These are phyloP conservation scores for Lentinula lateritia DNA, from an alignment of 768 basidiomycete genomes.

Conservation along the genomic window DNA sequence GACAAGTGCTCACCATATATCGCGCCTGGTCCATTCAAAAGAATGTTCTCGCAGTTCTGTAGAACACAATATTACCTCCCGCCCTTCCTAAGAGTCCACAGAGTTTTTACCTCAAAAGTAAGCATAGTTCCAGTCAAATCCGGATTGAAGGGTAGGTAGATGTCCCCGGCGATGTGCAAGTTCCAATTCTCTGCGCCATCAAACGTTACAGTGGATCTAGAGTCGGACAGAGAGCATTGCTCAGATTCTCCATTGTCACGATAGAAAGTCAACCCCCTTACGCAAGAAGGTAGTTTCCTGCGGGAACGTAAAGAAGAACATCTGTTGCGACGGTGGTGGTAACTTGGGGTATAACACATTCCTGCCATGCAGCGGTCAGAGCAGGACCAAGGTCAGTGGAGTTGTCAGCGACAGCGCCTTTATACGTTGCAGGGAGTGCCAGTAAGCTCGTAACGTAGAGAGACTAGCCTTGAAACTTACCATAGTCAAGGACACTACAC, in stretches of 20 bases:
- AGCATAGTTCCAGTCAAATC: conserved; percentile 19
- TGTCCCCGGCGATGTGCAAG: conserved; percentile 17
- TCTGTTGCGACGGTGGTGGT: conserved; percentile 13
- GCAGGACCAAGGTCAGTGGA: conserved; percentile 20
- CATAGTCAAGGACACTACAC: conserved; percentile 20
- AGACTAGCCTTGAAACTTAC: not conserved
- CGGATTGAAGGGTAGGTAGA: conserved; percentile 16
- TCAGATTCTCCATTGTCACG: not conserved
- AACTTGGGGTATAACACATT: conserved; percentile 15
- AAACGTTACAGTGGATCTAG: conserved; percentile 12
- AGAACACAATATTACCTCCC: not conserved
- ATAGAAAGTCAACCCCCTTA: not conserved
- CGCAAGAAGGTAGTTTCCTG: conserved; percentile 16
- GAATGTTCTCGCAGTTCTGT: conserved; percentile 16
- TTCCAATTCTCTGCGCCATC: conserved; percentile 17
- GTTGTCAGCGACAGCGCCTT: conserved; percentile 16
- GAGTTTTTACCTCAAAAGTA: conserved; percentile 13
- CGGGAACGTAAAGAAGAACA: conserved; percentile 17
- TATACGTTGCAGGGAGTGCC: not conserved
- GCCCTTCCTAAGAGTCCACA: not conserved
- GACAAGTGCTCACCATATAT: conserved; percentile 8
- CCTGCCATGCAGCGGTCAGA: conserved; percentile 15
- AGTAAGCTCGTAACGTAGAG: not conserved
- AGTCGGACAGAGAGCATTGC: not conserved
- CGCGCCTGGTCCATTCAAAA: conserved; percentile 16